phyloP scores from a whole-genome alignment of 2,329 filamentous ascomycete species.

The Westerdykella sp. region DNA sequence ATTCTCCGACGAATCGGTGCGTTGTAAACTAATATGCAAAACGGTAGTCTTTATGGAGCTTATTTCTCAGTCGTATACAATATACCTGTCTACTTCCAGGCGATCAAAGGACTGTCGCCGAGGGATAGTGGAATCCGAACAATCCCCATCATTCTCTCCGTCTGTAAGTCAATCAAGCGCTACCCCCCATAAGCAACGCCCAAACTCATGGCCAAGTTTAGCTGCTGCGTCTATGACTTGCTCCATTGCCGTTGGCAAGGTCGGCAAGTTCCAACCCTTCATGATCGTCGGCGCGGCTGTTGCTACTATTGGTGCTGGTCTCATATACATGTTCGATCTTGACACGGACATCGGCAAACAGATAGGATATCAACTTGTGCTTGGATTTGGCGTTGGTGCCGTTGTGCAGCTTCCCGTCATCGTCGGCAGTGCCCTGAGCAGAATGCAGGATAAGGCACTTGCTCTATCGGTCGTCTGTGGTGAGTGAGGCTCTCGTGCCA shows the following conservation, averaged over 20 bases:
- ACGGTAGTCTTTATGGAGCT: too few relatives aligned
- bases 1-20: too few relatives aligned
- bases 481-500: too few relatives aligned
- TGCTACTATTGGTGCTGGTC: slow-evolving; percentile 33
- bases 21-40: too few relatives aligned
- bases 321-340: slow-evolving; percentile 38
- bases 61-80: too few relatives aligned
- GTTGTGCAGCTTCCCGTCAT: too few relatives aligned
- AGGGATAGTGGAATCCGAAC: slow-evolving; percentile 8
- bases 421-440: too few relatives aligned
- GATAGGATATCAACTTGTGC: slow-evolving; percentile 44
- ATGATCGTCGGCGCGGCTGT: slow-evolving; percentile 23
- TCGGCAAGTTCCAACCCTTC: slow-evolving; percentile 34
- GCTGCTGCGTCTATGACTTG: too few relatives aligned
- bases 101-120: slow-evolving; percentile 26
- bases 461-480: too few relatives aligned
- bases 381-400: slow-evolving; percentile 31
- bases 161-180: neutral
- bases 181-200: too few relatives aligned
- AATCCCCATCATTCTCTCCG: neutral
- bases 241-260: slow-evolving; percentile 10
- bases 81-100: slow-evolving; percentile 23
- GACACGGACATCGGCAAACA: slow-evolving; percentile 32
- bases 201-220: too few relatives aligned
- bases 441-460: too few relatives aligned